Percentiles rank a stretch among this genome's conserved stretches.
These are phyloP conservation scores for Fusarium liriodendri DNA, from an alignment of 2,329 filamentous ascomycete genomes.

Conservation along the genomic window DNA sequence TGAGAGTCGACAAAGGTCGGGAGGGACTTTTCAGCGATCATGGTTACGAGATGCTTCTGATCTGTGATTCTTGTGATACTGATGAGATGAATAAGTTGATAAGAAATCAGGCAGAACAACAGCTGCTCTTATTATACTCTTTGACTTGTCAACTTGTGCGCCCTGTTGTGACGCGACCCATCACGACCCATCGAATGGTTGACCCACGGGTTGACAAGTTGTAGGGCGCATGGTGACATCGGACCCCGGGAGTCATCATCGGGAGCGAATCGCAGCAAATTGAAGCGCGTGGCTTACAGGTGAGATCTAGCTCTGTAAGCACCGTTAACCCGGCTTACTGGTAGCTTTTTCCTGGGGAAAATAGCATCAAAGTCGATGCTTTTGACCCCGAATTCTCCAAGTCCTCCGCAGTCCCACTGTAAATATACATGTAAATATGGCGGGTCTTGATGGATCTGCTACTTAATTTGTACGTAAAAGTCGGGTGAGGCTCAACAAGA, in stretches of 20 bases:
- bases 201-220: constrained; percentile 34
- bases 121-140: constrained; percentile 1
- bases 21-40: constrained; percentile 18
- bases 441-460: constrained; percentile 8
- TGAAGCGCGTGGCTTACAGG: neutral
- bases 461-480: constrained; percentile 27
- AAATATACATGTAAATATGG: constrained; percentile 11
- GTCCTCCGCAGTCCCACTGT: constrained; percentile 18
- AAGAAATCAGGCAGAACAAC: neutral
- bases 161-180: constrained; percentile 35
- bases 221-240: constrained; percentile 31
- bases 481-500: constrained; percentile 11
- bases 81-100: neutral
- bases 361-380: neutral
- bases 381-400: constrained; percentile 9
- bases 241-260: constrained; percentile 15
- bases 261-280: neutral
- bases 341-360: neutral
- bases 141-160: constrained; percentile 4
- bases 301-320: neutral
- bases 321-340: neutral
- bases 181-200: constrained; percentile 18
- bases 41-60: neutral
- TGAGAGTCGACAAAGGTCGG: constrained; percentile 25
- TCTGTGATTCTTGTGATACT: neutral